Percentiles rank a stretch among this genome's conserved stretches.
Conservation (phyloP, 2,329 filamentous ascomycete species). For the Clarireedia monteithiana region DNA sequence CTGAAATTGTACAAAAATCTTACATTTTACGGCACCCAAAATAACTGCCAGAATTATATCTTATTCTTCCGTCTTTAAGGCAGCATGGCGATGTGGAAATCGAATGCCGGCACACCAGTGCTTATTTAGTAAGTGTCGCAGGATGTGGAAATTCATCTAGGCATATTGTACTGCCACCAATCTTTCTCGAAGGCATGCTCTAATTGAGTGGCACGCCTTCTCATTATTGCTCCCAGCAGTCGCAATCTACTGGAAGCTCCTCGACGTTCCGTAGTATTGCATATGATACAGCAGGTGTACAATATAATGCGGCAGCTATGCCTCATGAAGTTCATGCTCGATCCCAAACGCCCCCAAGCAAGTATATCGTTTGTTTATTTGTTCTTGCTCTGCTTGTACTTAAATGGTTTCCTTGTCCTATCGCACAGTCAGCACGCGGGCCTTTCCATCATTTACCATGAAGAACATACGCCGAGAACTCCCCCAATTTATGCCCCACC, state of each 20-base stretch:
- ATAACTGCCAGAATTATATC: background rate
- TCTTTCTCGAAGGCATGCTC: too few relatives aligned
- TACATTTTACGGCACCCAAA: background rate
- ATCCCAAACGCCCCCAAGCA: conserved; percentile 11
- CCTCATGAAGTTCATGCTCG: background rate
- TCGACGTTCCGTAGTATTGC: too few relatives aligned
- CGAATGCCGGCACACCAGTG: too few relatives aligned
- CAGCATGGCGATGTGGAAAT: too few relatives aligned
- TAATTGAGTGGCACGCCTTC: too few relatives aligned
- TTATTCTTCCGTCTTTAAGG: background rate
- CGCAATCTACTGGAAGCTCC: too few relatives aligned
- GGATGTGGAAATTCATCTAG: too few relatives aligned
- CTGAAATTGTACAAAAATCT: conserved; percentile 9
- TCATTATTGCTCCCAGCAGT: too few relatives aligned
- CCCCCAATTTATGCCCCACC: conserved; percentile 69
- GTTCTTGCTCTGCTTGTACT: conserved; percentile 65
- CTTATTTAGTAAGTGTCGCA: too few relatives aligned
- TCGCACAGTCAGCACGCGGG: conserved; percentile 9
- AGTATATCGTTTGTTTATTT: conserved; percentile 29
- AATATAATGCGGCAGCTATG: background rate
- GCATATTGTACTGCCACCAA: too few relatives aligned
- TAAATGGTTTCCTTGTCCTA: conserved; percentile 61
- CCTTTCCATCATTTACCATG: background rate
- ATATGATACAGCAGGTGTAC: background rate
- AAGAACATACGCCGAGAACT: conserved; percentile 57